A percentile compares a stretch with the other conserved stretches of the same genome.
phyloP scores from a whole-genome alignment of 495 filamentous ascomycete genomes.

The Tuber calosporum region DNA sequence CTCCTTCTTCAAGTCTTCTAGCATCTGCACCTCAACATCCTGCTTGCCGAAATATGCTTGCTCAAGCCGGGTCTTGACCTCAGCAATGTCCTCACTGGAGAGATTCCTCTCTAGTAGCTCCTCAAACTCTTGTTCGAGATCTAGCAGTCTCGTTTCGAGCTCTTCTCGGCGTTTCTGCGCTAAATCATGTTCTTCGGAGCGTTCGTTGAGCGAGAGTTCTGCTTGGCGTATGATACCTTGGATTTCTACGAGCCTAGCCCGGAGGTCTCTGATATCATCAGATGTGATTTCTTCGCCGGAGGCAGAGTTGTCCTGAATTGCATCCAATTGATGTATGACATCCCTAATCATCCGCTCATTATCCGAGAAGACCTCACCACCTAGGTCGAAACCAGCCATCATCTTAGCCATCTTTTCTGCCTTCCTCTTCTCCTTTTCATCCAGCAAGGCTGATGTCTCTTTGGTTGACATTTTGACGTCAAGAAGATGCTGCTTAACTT shows the following conservation, averaged over 20 bases:
- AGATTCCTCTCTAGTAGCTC: conserved; percentile 73
- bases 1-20: conserved; percentile 65
- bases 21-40: conserved; percentile 60
- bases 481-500: conserved; percentile 91
- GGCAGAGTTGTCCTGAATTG: conserved; percentile 65
- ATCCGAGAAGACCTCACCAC: conserved; percentile 78
- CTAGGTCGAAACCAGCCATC: conserved; percentile 97
- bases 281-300: conserved; percentile 71
- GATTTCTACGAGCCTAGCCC: conserved; percentile 70
- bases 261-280: conserved; percentile 69
- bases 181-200: conserved; percentile 54
- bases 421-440: conserved; percentile 98
- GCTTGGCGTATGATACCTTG: conserved; percentile 91
- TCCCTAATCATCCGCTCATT: conserved; percentile 78
- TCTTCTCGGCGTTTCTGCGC: conserved; percentile 61
- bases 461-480: conserved; percentile 93
- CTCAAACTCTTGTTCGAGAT: conserved; percentile 73
- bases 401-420: conserved; percentile 99
- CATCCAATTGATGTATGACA: conserved; percentile 72
- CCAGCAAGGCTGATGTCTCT: conserved; percentile 75
- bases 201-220: conserved; percentile 70
- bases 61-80: conserved; percentile 70
- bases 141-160: conserved; percentile 64
- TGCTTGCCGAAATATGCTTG: conserved; percentile 67
- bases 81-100: conserved; percentile 66